Conservation (phyloP, 805 yeast genomes). For the Scheffersomyces spartinae region DNA sequence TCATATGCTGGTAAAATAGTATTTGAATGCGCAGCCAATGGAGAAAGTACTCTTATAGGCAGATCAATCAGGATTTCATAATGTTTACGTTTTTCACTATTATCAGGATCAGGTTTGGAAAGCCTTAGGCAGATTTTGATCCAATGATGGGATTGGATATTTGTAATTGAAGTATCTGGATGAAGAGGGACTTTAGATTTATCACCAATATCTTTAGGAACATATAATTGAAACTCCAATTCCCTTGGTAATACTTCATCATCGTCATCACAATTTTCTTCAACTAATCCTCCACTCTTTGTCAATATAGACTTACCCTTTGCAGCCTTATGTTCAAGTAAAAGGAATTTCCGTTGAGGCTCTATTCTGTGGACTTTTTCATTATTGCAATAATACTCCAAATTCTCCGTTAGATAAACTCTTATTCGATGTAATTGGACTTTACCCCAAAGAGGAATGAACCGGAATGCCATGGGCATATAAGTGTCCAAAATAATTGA, state of each 20-base stretch:
- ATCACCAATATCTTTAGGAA: conserved; percentile 58
- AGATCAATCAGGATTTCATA: conserved; percentile 93
- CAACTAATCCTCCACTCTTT: conserved; percentile 17
- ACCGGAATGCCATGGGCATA: conserved; percentile 72
- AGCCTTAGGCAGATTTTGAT: conserved; percentile 78
- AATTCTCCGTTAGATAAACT: conserved; percentile 75
- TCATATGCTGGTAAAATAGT: conserved; percentile 69
- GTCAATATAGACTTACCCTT: conserved; percentile 36
- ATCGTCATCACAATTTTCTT: conserved; percentile 23
- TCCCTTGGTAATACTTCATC: conserved; percentile 64
- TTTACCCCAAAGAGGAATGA: conserved; percentile 74
- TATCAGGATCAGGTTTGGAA: conserved; percentile 49
- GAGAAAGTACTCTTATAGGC: conserved; percentile 75
- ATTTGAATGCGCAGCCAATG: conserved; percentile 70
- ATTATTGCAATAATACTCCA: conserved; percentile 80
- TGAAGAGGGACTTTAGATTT: conserved; percentile 42
- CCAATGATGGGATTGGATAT: conserved; percentile 92
- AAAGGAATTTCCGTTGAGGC: conserved; percentile 69
- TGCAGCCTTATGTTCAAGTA: conserved; percentile 69
- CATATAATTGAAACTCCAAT: conserved; percentile 74
- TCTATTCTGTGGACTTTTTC: conserved; percentile 88
- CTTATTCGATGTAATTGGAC: conserved; percentile 79
- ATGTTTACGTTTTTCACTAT: conserved; percentile 61
- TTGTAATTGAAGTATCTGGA: conserved; percentile 74
- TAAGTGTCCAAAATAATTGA: conserved; percentile 74